Evolutionary conservation across 176 grass and related monocot species (phyloP).

Genomic region (Carex scoparia): DNA sequence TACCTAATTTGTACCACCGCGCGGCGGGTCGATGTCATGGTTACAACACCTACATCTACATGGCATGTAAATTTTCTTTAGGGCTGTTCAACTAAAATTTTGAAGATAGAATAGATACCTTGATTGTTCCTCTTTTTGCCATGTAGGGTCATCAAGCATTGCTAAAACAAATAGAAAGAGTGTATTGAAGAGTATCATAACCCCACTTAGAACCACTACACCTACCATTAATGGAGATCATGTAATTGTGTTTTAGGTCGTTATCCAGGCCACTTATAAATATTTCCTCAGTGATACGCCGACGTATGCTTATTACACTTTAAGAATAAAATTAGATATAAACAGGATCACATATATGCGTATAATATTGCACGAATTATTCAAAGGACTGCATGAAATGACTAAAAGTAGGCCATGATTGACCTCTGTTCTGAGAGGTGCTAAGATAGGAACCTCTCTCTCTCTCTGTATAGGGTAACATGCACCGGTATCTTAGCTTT

Average conservation of each 20-base stretch:
- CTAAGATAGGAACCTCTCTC: background rate
- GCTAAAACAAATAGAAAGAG: slow-evolving; percentile 26
- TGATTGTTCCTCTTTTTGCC: slow-evolving; percentile 1
- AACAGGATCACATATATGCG: slow-evolving; percentile 24
- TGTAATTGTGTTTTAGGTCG: slow-evolving; percentile 55
- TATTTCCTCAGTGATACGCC: slow-evolving; percentile 41
- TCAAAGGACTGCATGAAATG: slow-evolving; percentile 52
- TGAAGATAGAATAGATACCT: background rate
- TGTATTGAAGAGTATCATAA: slow-evolving; percentile 12
- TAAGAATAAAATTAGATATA: slow-evolving; percentile 13
- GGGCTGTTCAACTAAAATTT: slow-evolving; percentile 13
- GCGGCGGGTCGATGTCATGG: background rate
- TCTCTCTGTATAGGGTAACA: background rate
- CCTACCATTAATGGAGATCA: slow-evolving; percentile 45
- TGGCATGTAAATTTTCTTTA: background rate
- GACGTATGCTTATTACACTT: slow-evolving; percentile 45
- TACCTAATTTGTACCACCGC: background rate
- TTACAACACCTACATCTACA: background rate
- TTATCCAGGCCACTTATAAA: slow-evolving; percentile 23
- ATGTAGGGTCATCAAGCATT: slow-evolving; percentile 16
- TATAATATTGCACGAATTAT: slow-evolving; percentile 47
- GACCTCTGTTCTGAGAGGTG: slow-evolving; percentile 8
- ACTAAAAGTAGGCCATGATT: slow-evolving; percentile 55
- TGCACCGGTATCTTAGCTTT: slow-evolving; percentile 5
- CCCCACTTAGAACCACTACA: slow-evolving; percentile 39